Evolutionary conservation across 257 asterid genomes (phyloP).

Genomic region (Solanum etuberosum): DNA sequence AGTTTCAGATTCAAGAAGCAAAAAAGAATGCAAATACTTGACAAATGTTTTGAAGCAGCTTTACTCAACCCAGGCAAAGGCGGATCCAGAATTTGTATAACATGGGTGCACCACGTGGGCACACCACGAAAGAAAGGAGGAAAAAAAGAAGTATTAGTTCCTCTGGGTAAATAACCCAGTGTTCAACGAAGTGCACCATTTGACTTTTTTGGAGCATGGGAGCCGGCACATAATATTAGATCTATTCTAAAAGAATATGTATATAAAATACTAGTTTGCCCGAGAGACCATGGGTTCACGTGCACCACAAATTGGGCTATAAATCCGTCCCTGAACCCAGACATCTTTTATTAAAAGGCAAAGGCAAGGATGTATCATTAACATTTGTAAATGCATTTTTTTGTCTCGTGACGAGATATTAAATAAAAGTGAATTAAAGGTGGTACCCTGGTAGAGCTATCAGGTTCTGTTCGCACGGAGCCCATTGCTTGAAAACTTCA

Average conservation of each 20-base stretch:
- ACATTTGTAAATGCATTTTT: not conserved
- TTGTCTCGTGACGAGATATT: not conserved
- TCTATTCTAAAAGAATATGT: not conserved
- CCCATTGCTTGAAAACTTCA: conserved; percentile 92
- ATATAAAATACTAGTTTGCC: not conserved
- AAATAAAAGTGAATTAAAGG: not conserved
- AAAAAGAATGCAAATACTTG: not conserved
- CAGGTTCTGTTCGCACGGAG: conserved; percentile 75
- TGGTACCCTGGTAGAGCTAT: conserved; percentile 75
- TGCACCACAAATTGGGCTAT: not conserved
- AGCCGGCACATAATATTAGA: not conserved
- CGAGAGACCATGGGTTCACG: not conserved
- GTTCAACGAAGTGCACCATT: not conserved
- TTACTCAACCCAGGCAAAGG: not conserved
- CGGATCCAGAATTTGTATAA: not conserved
- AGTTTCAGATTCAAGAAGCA: not conserved
- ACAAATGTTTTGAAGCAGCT: not conserved
- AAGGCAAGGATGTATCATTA: not conserved
- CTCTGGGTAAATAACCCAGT: not conserved
- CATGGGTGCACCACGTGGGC: not conserved
- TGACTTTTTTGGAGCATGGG: not conserved
- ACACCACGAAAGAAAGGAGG: not conserved
- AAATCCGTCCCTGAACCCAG: not conserved
- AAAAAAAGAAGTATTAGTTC: not conserved
- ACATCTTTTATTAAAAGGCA: not conserved